Evolutionary conservation across 2,329 filamentous ascomycete genomes (phyloP), one percentile per base, ranked within the genome.

Genomic region (Fusarium irregulare): DNA sequence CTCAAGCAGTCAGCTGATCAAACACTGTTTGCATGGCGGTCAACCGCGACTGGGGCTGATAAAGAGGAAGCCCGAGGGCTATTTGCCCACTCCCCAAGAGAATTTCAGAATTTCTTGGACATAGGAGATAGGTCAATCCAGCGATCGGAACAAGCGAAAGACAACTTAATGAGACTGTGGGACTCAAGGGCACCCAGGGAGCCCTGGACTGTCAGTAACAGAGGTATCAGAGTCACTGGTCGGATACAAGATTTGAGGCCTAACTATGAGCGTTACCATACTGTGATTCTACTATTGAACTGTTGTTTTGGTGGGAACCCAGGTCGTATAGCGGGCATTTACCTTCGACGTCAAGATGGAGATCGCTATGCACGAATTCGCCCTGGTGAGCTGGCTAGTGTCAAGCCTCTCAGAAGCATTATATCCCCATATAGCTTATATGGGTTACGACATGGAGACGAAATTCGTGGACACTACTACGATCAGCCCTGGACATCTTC

Each of bases 1-100:
- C 66, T 81, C 37, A 77, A 76, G 56, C 34, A 60, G 55, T 13
- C 72, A 77, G 0, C 72, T 76, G 80, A 82, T 50, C 77, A 81
- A 23, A 78, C 76, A 3, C 64, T 82, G 1, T 78, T 82, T 11
- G 75, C 74, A 12, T 79, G 73, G 73, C 46, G 47, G 2, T 3
- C 34, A 6, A 37, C 5, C 5, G 16, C 5, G 16, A 4, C 34
- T 2, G 16, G 16, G 16, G 16, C 5, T 6, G 16, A n/a, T 4
- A 37, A 11, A 37, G 16, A 6, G 34, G 34, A 37, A 37, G 34
- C 34, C 34, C 34, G 34, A 7, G 34, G 16, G 0, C 34, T 37
- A 4, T 37, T 37, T 6, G 34, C 34, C 3, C 9, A n/a, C 9
- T 37, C 34, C 4, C 34, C 16, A 37, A n/a, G 9, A 37, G 34